Conservation (phyloP, 371 early-diverging fungal genomes). For the Fennellomyces sp. region DNA sequence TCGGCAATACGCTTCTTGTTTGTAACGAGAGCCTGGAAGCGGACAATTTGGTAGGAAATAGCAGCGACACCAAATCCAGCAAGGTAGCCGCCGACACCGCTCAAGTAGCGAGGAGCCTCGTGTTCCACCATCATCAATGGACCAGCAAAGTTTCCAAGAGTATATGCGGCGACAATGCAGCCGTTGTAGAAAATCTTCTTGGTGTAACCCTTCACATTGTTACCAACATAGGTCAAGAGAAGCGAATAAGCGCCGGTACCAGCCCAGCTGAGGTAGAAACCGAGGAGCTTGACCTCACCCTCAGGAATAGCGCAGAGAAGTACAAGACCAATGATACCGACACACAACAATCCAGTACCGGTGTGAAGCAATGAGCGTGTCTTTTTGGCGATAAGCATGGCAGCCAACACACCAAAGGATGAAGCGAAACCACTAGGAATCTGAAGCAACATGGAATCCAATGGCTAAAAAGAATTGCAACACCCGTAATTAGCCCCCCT, state of each 20-base stretch:
- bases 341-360: constrained; percentile 10
- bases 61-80: constrained; percentile 9
- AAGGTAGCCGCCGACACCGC: not conserved
- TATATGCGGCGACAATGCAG: constrained; percentile 26
- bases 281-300: constrained; percentile 25
- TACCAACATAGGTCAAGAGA: constrained; percentile 22
- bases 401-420: constrained; percentile 15
- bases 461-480: too few relatives aligned
- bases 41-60: constrained; percentile 10
- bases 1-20: constrained; percentile 18
- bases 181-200: constrained; percentile 42
- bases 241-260: constrained; percentile 28
- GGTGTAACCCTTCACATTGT: constrained; percentile 41
- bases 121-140: constrained; percentile 30
- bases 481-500: too few relatives aligned
- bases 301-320: constrained; percentile 23
- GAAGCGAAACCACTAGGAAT: constrained; percentile 23
- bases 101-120: constrained; percentile 3
- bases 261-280: constrained; percentile 29
- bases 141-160: constrained; percentile 38
- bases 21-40: constrained; percentile 14
- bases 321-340: constrained; percentile 26
- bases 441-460: constrained; percentile 31
- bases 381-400: constrained; percentile 18
- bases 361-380: constrained; percentile 17